Percentiles rank a stretch among this genome's conserved stretches.
Conservation (phyloP, 148 eudicot species). For the Drosera capensis region DNA sequence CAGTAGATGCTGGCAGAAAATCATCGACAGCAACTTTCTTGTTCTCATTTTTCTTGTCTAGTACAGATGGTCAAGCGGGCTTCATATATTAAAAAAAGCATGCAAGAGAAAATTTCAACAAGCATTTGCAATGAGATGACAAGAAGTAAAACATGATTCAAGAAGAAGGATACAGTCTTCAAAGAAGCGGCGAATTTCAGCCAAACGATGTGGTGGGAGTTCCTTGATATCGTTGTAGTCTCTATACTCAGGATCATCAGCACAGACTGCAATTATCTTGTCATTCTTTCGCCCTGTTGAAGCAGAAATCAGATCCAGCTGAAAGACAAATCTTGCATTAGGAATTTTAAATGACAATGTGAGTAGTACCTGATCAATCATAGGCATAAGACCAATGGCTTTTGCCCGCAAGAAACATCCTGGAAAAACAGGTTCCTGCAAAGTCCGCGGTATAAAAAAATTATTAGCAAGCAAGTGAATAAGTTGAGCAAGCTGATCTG, state of each 20-base stretch:
- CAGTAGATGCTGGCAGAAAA: conserved; percentile 41
- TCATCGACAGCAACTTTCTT: conserved; percentile 48
- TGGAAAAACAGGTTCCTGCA: conserved; percentile 70
- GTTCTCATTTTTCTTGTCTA: conserved; percentile 69
- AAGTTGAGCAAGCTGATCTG: no score
- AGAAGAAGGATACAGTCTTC: conserved; percentile 67
- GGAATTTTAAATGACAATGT: no score
- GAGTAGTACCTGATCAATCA: conserved; percentile 56
- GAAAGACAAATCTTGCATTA: not conserved
- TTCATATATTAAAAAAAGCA: not conserved
- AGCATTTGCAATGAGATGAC: no score
- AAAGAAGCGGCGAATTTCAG: conserved; percentile 75
- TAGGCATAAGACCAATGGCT: no score
- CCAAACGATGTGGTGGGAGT: conserved; percentile 69
- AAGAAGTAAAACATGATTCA: not conserved
- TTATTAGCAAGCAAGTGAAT: not conserved
- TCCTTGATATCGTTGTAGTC: conserved; percentile 57
- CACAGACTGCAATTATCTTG: conserved; percentile 82
- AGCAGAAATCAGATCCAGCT: not conserved
- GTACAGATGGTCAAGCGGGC: not conserved
- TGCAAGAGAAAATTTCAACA: not conserved
- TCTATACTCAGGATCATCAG: conserved; percentile 81
- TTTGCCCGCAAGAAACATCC: conserved; percentile 77
- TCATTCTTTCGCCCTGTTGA: conserved; percentile 71
- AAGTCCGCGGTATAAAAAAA: not conserved